These are phyloP conservation scores for Rhynchosporium secalis DNA, from an alignment of 2,329 filamentous ascomycete species.

Conservation along the genomic window DNA sequence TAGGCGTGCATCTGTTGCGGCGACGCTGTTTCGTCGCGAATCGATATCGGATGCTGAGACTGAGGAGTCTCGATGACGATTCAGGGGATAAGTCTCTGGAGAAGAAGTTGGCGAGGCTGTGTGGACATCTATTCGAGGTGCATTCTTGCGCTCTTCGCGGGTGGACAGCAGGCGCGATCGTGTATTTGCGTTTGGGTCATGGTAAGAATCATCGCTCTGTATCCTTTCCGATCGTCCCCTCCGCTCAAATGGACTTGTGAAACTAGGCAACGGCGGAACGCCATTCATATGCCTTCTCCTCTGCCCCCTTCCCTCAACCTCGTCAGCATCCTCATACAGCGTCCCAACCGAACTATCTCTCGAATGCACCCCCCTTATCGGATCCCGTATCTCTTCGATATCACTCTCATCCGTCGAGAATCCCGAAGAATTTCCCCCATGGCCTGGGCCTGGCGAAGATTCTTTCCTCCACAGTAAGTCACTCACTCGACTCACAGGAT, in stretches of 20 bases:
- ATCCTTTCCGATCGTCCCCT: constrained; percentile 39
- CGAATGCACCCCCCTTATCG: constrained; percentile 42
- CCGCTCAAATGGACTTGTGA: constrained; percentile 49
- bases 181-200: constrained; percentile 30
- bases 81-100: constrained; percentile 20
- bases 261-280: constrained; percentile 50
- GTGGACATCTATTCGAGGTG: constrained; percentile 50
- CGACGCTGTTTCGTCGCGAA: constrained; percentile 30
- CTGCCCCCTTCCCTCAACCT: constrained; percentile 23
- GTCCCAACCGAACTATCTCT: constrained; percentile 40
- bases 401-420: constrained; percentile 50
- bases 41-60: constrained; percentile 33
- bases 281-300: constrained; percentile 31
- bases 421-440: constrained; percentile 39
- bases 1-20: constrained; percentile 37
- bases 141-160: constrained; percentile 43
- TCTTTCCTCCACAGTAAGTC: constrained; percentile 62
- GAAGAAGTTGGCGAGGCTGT: constrained; percentile 39
- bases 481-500: constrained; percentile 61
- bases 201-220: constrained; percentile 30
- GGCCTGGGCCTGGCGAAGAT: constrained; percentile 42
- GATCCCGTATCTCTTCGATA: constrained; percentile 45
- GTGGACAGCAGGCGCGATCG: constrained; percentile 44
- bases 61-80: constrained; percentile 30
- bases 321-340: constrained; percentile 22